These are phyloP conservation scores for Dryadomyces quercus-mongolicae DNA, from an alignment of 2,329 filamentous ascomycete species.

Conservation along the genomic window DNA sequence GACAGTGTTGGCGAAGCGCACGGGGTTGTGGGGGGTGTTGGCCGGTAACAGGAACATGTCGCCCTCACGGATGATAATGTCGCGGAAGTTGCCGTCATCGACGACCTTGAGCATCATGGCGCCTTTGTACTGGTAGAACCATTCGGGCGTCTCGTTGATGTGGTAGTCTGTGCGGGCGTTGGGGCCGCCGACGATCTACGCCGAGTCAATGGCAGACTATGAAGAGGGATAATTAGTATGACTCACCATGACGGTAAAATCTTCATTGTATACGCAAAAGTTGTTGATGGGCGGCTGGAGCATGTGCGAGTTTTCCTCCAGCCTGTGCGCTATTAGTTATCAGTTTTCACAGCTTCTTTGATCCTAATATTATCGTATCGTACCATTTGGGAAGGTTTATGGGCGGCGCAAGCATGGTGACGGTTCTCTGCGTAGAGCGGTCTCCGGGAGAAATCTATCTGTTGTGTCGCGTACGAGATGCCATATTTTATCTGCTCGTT, in stretches of 20 bases:
- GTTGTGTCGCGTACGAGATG: too few relatives aligned
- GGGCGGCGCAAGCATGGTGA: constrained; percentile 33
- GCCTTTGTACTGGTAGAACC: constrained; percentile 95
- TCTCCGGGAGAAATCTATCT: neutral
- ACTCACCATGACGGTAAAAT: constrained; percentile 67
- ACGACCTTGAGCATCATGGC: constrained; percentile 91
- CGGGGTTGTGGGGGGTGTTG: constrained; percentile 94
- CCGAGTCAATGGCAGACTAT: neutral
- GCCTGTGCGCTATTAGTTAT: constrained; percentile 40
- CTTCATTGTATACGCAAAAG: constrained; percentile 86
- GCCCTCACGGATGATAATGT: constrained; percentile 83
- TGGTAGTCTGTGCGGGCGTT: constrained; percentile 97
- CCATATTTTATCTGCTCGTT: neutral
- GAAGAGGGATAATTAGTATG: neutral
- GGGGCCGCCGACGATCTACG: constrained; percentile 64
- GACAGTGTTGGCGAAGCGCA: constrained; percentile 88
- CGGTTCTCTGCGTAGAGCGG: neutral
- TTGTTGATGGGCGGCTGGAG: constrained; percentile 93
- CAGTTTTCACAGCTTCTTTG: neutral
- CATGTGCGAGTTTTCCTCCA: constrained; percentile 82
- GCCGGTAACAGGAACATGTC: constrained; percentile 86
- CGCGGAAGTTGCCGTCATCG: constrained; percentile 59
- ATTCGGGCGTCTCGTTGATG: constrained; percentile 92
- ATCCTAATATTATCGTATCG: constrained; percentile 12
- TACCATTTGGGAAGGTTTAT: constrained; percentile 48